Evolutionary conservation across 768 basidiomycete species (phyloP).

Genomic region (Serendipita sp.): DNA sequence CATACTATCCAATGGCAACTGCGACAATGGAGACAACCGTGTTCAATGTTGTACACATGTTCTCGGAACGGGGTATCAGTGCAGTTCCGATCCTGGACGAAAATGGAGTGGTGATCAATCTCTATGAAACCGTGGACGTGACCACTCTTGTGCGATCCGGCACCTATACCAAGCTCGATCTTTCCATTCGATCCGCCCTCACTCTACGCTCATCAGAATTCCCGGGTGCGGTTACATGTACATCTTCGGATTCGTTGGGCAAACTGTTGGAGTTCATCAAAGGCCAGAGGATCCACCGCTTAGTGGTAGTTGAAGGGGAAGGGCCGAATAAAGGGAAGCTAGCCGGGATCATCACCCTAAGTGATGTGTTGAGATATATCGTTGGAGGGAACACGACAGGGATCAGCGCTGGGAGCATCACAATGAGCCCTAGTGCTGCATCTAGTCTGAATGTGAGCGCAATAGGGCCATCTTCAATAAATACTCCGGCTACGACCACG

Average conservation of each 20-base stretch:
- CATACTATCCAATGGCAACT: constrained; percentile 81
- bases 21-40: constrained; percentile 84
- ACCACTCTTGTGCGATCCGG: constrained; percentile 91
- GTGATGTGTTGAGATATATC: constrained; percentile 74
- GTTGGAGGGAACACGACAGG: constrained; percentile 24
- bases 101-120: constrained; percentile 81
- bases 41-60: constrained; percentile 98
- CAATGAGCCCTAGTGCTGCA: too few relatives aligned
- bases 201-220: constrained; percentile 88
- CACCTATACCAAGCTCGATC: constrained; percentile 88
- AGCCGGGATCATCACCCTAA: constrained; percentile 74
- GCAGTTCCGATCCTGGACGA: constrained; percentile 94
- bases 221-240: constrained; percentile 92
- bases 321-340: constrained; percentile 44
- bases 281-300: constrained; percentile 81
- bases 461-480: too few relatives aligned
- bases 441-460: too few relatives aligned
- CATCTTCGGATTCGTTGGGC: constrained; percentile 78
- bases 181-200: constrained; percentile 84
- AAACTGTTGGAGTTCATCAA: constrained; percentile 84
- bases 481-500: too few relatives aligned
- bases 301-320: constrained; percentile 91
- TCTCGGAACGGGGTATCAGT: constrained; percentile 86
- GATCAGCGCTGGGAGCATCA: too few relatives aligned
- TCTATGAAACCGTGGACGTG: constrained; percentile 98